Evolutionary conservation across 2,329 filamentous ascomycete genomes (phyloP), one percentile per base, ranked within the genome.

Genomic region (Aphanocladium album): DNA sequence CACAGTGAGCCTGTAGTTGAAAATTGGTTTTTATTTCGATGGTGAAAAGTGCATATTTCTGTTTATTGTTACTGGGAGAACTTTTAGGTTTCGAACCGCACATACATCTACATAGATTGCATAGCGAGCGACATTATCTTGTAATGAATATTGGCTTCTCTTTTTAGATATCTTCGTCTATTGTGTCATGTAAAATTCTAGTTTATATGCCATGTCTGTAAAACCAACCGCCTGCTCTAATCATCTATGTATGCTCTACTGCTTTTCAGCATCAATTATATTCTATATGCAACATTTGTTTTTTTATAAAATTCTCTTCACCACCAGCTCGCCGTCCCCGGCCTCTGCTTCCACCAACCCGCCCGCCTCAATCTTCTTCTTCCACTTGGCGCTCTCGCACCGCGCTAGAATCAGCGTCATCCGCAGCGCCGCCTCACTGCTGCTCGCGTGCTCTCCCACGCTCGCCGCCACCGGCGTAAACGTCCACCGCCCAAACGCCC

Each of bases 401-500:
- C 87, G 81, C 4, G 87, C 89, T 23, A 91, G 77, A 14, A 93
- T 88, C 62, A 93, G 79, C 0, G 90, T 93, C 85, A 93, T 88
- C 57, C 89, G 80, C 65, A 91, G 72, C 17, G 80, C 74, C 1
- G 80, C 73, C 51, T 88, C 77, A 39, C 79, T 74, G 68, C 83
- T 83, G 39, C 84, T 80, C 64, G 79, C 72, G 70, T 86, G 82
- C 71, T 87, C 82, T 11, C 69, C 70, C 27, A n/a, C n/a, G 1
- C 70, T 69, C 8, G 72, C 71, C 0, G 72, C 69, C 4, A 82
- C 69, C 5, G 84, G 80, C 1, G 92, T 96, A 70, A 93, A 96
- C 0, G 87, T 96, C 93, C 95, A 99, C 33, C 95, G 83, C 0
- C 92, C 92, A 76, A 99, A 99, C 0, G 95, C 95, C 95, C 95